Evolutionary conservation across 2,329 filamentous ascomycete species (phyloP), one percentile per base, ranked within the genome.

Genomic region (Kalmusia sp.): DNA sequence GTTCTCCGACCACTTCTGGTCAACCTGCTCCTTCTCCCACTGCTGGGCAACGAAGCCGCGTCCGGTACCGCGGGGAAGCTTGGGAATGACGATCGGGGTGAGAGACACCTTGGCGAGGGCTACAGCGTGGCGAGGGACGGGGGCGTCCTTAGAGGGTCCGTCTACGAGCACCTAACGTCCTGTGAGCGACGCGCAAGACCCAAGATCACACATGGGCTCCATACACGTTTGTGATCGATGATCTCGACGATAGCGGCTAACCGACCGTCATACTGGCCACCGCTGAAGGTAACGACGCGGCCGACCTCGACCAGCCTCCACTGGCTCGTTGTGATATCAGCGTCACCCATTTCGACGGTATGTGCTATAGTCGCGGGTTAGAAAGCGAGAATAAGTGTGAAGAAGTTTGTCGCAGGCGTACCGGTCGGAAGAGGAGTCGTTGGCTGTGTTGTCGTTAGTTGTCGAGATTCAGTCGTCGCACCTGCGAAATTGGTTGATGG

Each of bases 171-270:
- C 91, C 95, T 99, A 79, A 63, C 73, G 57, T 33, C 62, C 44
- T 61, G 64, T 76, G 58, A 73, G 70, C 56, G 51, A 56, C 64
- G 61, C 61, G 55, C 61, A 53, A 41, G 37, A 62, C 50, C 44
- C 57, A 40, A 51, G 46, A 49, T 54, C 51, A 55, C 57, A 55
- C 57, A 53, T 47, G 44, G 15, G 51, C 49, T 77, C 92, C 95
- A 79, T 96, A 99, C 95, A 83, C 95, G 92, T 88, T 96, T 97
- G 90, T 99, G 93, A 84, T 99, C 95, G 84, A 99, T 95, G 82
- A 99, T 98, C 88, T 99, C 93, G 82, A 96, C 92, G 76, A 99
- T 93, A 74, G 88, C 84, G 75, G 93, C 96, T 73, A 98, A 87
- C 79, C 91, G 91, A 83, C 93, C 93, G 70, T 84, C 83, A 84